Base-by-base conservation (phyloP, 148 eudicot species). In the Selenicereus undatus region DNA sequence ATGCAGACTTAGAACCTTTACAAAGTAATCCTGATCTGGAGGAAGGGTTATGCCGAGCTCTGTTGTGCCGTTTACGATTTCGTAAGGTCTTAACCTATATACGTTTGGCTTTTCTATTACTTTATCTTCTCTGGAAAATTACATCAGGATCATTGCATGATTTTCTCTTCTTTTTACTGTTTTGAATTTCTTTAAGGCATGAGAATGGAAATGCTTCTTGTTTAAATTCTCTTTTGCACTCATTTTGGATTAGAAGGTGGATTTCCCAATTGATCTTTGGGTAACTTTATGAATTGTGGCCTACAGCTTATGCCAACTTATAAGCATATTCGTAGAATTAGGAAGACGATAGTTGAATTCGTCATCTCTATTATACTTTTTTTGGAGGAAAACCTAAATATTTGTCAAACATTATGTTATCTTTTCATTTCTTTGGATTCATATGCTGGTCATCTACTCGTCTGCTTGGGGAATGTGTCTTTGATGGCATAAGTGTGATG, bases 11-110 rank as follows among this genome's bases (percentile, higher is more conserved):
- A 76, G 97, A 96, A 77, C 92, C 98, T 29, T 84, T 96, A 66
- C 99, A 96, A 85, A 87, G 83, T 76, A 90, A 92, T 85, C 88
- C 87, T 62, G 89, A 92, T 75, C 84, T 93, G 75, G 99, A 96
- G 88, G 99, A 96, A 88, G 99, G 94, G 75, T 89, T 89, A 60
- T 96, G 98, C 89, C 89, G 83, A 87, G 93, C 98, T 82, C 72
- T 96, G 78, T 84, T 96, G 86, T 96, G 95, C 86, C 98, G 99
- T 77, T 86, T 93, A 85, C 99, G 98, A 87, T 96, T 96, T 90
- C 98, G 99, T 96, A 96, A 96, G 99, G 99, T 96, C 95, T 92
- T 91, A 87, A 85, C 86, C 88, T 68, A 60, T 79, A 42, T 77
- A 43, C 81, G 77, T 81, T 81, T 77, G 48, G 79, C 78, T 64